Evolutionary conservation across 2,329 filamentous ascomycete species (phyloP).

Genomic region (Coleophoma cylindrospora): DNA sequence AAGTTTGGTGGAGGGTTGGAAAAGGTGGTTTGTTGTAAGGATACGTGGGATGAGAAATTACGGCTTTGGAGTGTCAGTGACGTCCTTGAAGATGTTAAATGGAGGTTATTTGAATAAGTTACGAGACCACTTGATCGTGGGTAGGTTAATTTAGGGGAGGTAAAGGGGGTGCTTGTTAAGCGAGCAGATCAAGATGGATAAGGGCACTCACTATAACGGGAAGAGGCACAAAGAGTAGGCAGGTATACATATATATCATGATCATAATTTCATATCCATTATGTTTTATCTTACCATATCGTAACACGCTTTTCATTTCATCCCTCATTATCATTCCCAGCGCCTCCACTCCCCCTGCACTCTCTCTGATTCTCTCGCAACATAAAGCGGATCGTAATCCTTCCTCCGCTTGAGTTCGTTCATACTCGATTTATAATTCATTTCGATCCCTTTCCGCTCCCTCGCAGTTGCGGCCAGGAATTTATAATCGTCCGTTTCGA

Average conservation of each 20-base stretch:
- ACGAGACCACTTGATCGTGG: no score
- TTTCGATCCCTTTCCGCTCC: conserved; percentile 40
- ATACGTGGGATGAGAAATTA: no score
- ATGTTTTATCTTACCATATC: background rate
- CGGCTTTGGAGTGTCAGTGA: no score
- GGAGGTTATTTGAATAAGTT: no score
- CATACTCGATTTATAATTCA: conserved; percentile 15
- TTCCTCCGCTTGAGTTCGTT: conserved; percentile 12
- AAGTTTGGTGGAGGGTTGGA: no score
- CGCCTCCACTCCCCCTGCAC: conserved; percentile 45
- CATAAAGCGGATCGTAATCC: conserved; percentile 4
- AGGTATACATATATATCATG: background rate
- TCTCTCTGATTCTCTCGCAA: conserved; percentile 37
- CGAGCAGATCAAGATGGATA: background rate
- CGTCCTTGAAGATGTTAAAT: no score
- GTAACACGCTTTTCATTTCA: background rate
- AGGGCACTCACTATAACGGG: no score
- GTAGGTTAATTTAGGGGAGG: no score
- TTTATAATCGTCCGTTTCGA: conserved; percentile 59
- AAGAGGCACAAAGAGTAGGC: no score
- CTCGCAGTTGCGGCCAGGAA: conserved; percentile 54
- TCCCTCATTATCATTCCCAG: conserved; percentile 34
- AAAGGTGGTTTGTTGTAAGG: no score
- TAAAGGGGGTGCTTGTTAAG: background rate
- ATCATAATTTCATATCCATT: background rate